Evolutionary conservation across 2,329 filamentous ascomycete species (phyloP).

Genomic region (Furcasterigmium furcatum): DNA sequence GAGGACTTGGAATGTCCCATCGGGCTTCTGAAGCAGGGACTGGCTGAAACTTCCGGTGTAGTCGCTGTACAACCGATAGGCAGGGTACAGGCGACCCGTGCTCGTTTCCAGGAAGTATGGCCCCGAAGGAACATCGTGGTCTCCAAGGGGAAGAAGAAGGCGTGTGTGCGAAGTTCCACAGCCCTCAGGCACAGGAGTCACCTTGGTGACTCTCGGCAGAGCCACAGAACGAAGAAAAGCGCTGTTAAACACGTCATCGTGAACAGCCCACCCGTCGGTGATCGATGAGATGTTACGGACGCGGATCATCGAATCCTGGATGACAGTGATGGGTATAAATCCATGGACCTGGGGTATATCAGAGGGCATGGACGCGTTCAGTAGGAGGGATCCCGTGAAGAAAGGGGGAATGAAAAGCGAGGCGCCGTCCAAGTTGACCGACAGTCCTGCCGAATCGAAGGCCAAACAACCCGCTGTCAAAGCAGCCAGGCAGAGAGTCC

Average conservation of each 20-base stretch:
- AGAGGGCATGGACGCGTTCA: too few relatives aligned
- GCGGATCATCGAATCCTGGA: too few relatives aligned
- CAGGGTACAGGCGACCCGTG: constrained; percentile 26
- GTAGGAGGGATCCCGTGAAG: too few relatives aligned
- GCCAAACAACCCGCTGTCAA: too few relatives aligned
- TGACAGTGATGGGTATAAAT: too few relatives aligned
- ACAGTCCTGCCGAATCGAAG: too few relatives aligned
- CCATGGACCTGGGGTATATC: too few relatives aligned
- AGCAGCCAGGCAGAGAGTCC: too few relatives aligned
- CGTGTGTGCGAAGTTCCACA: constrained; percentile 8
- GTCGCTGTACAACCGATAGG: constrained; percentile 31
- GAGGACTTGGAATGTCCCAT: constrained; percentile 24
- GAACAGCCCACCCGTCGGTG: constrained; percentile 23
- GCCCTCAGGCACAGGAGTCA: constrained; percentile 9
- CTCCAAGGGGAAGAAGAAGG: constrained; percentile 13
- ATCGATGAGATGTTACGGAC: too few relatives aligned
- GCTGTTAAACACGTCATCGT: constrained; percentile 21
- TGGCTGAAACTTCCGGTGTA: constrained; percentile 25
- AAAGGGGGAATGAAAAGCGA: too few relatives aligned
- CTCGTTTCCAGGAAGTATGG: constrained; percentile 30
- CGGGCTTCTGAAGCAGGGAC: constrained; percentile 23
- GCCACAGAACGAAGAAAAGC: constrained; percentile 17
- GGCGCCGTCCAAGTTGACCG: too few relatives aligned
- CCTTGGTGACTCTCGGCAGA: constrained; percentile 12
- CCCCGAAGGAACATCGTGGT: constrained; percentile 22